phyloP scores from a whole-genome alignment of 805 yeast species.

The Metschnikowia aberdeeniae region DNA sequence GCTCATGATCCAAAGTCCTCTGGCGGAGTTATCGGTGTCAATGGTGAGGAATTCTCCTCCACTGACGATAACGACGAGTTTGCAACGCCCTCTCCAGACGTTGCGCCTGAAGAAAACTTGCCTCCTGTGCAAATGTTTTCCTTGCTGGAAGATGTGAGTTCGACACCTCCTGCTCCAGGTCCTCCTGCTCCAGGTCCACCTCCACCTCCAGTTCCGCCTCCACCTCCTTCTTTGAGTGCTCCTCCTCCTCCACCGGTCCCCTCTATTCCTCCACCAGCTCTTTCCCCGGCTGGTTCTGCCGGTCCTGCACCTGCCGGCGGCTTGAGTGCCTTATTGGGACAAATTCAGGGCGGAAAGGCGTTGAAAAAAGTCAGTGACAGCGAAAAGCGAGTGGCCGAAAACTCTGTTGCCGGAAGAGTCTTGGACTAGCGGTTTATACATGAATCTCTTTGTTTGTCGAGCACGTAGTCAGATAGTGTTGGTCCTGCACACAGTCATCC shows the following conservation, averaged over 20 bases:
- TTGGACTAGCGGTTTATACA: conserved; percentile 14
- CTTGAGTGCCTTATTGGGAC: conserved; percentile 51
- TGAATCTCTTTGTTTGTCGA: background rate
- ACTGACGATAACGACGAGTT: conserved; percentile 15
- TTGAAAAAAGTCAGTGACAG: conserved; percentile 49
- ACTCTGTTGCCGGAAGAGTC: conserved; percentile 50
- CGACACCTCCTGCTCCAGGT: background rate
- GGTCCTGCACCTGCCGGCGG: conserved; percentile 20
- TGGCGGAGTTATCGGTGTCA: background rate
- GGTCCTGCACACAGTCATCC: no score
- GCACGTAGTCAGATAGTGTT: no score
- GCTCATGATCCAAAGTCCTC: background rate
- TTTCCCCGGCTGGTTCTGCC: conserved; percentile 11
- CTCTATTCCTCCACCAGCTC: conserved; percentile 5
- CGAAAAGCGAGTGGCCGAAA: conserved; percentile 44
- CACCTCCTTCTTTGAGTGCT: conserved; percentile 1
- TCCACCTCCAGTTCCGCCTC: conserved; percentile 3
- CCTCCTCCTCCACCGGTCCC: background rate
- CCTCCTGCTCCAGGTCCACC: no score
- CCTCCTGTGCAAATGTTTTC: conserved; percentile 14
- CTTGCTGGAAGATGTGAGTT: background rate
- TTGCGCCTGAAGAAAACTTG: conserved; percentile 3
- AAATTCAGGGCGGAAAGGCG: conserved; percentile 50
- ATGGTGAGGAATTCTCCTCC: conserved; percentile 3
- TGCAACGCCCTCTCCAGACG: conserved; percentile 17